Percentiles rank a stretch among this genome's conserved stretches.
These are phyloP conservation scores for Penicillium sclerotiorum DNA, from an alignment of 2,329 filamentous ascomycete genomes.

Conservation along the genomic window DNA sequence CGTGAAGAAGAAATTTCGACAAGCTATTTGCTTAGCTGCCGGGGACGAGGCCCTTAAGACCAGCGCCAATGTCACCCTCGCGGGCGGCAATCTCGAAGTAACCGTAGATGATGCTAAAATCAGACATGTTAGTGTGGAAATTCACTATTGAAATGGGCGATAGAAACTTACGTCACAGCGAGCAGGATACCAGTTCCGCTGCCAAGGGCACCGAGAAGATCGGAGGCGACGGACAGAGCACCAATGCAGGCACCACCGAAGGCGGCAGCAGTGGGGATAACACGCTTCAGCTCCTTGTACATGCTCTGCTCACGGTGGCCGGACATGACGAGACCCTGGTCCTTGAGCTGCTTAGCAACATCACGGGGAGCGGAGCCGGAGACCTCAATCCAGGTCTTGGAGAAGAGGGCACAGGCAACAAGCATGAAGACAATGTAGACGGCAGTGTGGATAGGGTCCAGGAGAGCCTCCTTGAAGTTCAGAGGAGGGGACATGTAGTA, in stretches of 20 bases:
- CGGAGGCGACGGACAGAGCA: conserved; percentile 90
- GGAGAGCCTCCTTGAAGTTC: conserved; percentile 94
- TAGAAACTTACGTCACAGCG: conserved; percentile 84
- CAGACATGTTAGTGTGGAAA: conserved; percentile 32
- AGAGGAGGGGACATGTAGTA: conserved; percentile 99
- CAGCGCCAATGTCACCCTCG: conserved; percentile 84
- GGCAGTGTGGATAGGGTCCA: conserved; percentile 94
- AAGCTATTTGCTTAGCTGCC: conserved; percentile 41
- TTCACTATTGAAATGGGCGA: background rate
- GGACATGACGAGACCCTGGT: conserved; percentile 98
- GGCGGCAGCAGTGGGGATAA: conserved; percentile 96
- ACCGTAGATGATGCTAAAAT: conserved; percentile 89
- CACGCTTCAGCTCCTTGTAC: conserved; percentile 99
- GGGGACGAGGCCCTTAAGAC: conserved; percentile 68
- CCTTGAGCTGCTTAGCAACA: conserved; percentile 99
- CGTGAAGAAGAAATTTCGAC: conserved; percentile 30
- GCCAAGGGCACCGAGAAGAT: conserved; percentile 92
- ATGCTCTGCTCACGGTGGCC: conserved; percentile 99
- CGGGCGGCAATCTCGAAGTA: conserved; percentile 99
- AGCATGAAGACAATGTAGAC: conserved; percentile 98
- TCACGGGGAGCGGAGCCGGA: conserved; percentile 96
- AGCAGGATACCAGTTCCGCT: conserved; percentile 97
- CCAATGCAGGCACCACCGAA: conserved; percentile 99
- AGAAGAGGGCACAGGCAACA: conserved; percentile 95
- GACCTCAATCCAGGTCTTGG: conserved; percentile 99